Evolutionary conservation across 169 alveolate genomes (phyloP).

Genomic region (Plasmodium vivax): DNA sequence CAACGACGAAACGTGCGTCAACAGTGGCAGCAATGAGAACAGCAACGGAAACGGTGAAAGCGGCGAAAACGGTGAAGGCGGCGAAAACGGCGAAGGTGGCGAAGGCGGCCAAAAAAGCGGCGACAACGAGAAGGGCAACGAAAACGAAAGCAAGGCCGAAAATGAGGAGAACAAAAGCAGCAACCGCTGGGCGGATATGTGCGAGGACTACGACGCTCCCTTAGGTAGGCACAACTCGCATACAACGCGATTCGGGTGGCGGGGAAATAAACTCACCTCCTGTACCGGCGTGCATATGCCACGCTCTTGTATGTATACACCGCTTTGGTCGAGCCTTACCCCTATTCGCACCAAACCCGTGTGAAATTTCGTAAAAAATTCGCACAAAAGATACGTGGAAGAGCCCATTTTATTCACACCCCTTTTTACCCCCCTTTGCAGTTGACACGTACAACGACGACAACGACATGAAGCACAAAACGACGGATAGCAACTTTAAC

Average conservation of each 20-base stretch:
- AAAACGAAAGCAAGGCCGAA: constrained; percentile 5
- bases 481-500: constrained; percentile 26
- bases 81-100: not conserved
- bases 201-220: constrained; percentile 71
- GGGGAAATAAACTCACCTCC: not conserved
- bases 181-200: constrained; percentile 73
- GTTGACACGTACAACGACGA: constrained; percentile 64
- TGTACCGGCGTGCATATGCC: not conserved
- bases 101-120: not conserved
- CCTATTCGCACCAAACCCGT: not conserved
- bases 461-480: constrained; percentile 39
- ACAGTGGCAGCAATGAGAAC: not conserved
- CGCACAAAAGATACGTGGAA: not conserved
- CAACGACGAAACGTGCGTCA: not conserved
- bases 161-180: constrained; percentile 59
- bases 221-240: constrained; percentile 17
- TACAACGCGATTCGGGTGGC: not conserved
- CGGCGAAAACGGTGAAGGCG: not conserved
- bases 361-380: not conserved
- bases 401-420: not conserved
- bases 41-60: not conserved
- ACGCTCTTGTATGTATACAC: not conserved
- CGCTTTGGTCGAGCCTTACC: not conserved
- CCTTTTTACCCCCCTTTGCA: not conserved
- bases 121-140: not conserved